Conservation (phyloP, 2,329 filamentous ascomycete species). For the Elsinoe ampelina region DNA sequence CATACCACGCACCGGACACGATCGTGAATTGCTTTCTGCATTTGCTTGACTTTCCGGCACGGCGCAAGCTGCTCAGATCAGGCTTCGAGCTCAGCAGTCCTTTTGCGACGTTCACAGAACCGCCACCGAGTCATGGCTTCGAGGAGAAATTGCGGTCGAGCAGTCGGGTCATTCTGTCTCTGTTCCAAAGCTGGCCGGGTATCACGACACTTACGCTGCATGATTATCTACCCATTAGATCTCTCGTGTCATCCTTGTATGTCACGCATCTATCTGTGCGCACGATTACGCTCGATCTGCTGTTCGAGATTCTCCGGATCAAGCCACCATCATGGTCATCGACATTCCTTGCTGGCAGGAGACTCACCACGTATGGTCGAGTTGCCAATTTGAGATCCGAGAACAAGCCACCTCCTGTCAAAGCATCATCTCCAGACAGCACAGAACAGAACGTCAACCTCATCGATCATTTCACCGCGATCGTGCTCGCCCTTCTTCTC, state of each 20-base stretch:
- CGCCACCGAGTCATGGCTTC: slow-evolving; percentile 46
- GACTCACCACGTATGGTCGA: slow-evolving; percentile 92
- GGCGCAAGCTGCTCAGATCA: slow-evolving; percentile 71
- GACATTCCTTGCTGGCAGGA: slow-evolving; percentile 83
- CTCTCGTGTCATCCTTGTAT: slow-evolving; percentile 60
- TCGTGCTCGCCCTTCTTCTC: slow-evolving; percentile 77
- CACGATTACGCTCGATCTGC: slow-evolving; percentile 77
- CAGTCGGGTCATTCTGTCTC: slow-evolving; percentile 80
- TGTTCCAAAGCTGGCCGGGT: slow-evolving; percentile 89
- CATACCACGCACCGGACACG: slow-evolving; percentile 86
- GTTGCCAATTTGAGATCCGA: slow-evolving; percentile 72
- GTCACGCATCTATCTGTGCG: slow-evolving; percentile 48
- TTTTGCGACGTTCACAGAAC: slow-evolving; percentile 89
- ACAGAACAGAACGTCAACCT: slow-evolving; percentile 62
- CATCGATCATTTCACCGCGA: slow-evolving; percentile 85
- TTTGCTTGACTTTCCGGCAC: slow-evolving; percentile 73
- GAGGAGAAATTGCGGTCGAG: slow-evolving; percentile 70
- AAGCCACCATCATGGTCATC: slow-evolving; percentile 93
- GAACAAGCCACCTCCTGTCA: slow-evolving; percentile 41
- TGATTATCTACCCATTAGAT: slow-evolving; percentile 73
- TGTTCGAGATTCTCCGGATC: slow-evolving; percentile 78
- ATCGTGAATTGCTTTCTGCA: slow-evolving; percentile 81
- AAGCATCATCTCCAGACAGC: slow-evolving; percentile 53
- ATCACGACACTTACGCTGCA: slow-evolving; percentile 82
- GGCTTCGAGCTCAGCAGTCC: slow-evolving; percentile 78